Base-by-base conservation (phyloP, 129 eudicot genomes). In the Pulicaria dysenterica region DNA sequence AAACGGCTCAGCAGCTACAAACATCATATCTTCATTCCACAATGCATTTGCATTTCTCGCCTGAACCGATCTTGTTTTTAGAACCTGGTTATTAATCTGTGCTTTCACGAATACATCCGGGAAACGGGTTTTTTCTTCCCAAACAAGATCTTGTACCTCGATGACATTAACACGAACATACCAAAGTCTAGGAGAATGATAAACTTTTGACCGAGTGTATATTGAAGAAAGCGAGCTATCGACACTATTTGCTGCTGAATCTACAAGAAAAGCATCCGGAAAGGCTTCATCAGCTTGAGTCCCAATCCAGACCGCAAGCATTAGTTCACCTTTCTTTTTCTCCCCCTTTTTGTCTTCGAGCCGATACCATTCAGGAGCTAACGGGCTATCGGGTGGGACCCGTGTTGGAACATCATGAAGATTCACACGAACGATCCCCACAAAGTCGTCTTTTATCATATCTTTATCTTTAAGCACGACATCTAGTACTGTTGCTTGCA, bases 271-370 rank as follows among this genome's bases (percentile, higher is more conserved):
- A 56, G 98, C 98, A 50, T 93, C 96, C 7, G 96, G 78, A 81
- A 84, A 93, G 12, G 98, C 98, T 74, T 93, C 95, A 44, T 93
- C 98, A 0, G 96, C 98, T 75, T 93, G 98, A 41, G 98, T 87
- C 36, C 98, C 98, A 0, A 87, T 77, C 98, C 98, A 93, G 6
- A 93, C 91, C 5, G 96, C 95, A 67, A 93, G 85, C 98, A 93
- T 93, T n/a, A 93, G 73, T 64, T 93, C 98, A 36, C 96, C 96
- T 46, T 87, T 80, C 73, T 46, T 75, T 64, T 80, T 87, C 40
- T 85, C 86, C 40, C 96, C 91, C 5, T 84, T 87, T 75, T 72
- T 85, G 80, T 88, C 89, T 73, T 90, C 95, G 0, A 93, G 80
- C 8, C 92, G 82, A 67, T 93, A 86, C 98, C 96, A 93, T 75